phyloP scores from a whole-genome alignment of 192 early-diverging fungal species.

The Radiomyces spectabilis region DNA sequence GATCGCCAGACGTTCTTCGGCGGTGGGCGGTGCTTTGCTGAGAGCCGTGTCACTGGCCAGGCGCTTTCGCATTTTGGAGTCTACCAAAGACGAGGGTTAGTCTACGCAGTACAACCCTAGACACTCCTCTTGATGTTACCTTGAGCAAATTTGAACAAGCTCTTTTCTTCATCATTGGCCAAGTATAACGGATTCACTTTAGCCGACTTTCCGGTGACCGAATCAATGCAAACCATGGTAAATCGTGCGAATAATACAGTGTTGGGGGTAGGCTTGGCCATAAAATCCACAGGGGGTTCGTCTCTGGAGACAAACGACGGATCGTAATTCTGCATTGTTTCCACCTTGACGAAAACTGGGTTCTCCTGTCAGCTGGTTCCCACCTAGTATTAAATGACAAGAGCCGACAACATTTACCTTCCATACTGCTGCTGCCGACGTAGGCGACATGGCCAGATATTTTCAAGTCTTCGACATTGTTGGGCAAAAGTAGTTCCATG shows the following conservation, averaged over 20 bases:
- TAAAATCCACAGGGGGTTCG: constrained; percentile 10
- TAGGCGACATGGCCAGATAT: constrained; percentile 78
- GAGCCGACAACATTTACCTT: constrained; percentile 51
- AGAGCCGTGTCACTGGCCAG: constrained; percentile 34
- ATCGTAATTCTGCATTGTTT: no score
- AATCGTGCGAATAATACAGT: constrained; percentile 74
- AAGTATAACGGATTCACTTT: constrained; percentile 68
- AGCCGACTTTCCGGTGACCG: constrained; percentile 57
- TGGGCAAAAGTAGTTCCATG: constrained; percentile 63
- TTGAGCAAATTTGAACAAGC: constrained; percentile 62
- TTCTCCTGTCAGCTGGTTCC: no score
- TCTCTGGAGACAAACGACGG: no score
- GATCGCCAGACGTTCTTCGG: constrained; percentile 70
- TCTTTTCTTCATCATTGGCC: constrained; percentile 66
- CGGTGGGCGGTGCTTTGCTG: constrained; percentile 63
- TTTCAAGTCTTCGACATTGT: constrained; percentile 66
- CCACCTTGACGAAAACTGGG: constrained; percentile 61
- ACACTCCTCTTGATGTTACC: not conserved
- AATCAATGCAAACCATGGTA: constrained; percentile 81
- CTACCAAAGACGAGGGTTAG: constrained; percentile 4
- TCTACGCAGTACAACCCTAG: no score
- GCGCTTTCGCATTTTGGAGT: constrained; percentile 45
- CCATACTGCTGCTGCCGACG: constrained; percentile 85
- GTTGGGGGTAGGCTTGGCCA: constrained; percentile 20
- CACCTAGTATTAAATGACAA: no score